Base-by-base conservation (phyloP, 805 yeast genomes). In the Hanseniaspora guilliermondii region DNA sequence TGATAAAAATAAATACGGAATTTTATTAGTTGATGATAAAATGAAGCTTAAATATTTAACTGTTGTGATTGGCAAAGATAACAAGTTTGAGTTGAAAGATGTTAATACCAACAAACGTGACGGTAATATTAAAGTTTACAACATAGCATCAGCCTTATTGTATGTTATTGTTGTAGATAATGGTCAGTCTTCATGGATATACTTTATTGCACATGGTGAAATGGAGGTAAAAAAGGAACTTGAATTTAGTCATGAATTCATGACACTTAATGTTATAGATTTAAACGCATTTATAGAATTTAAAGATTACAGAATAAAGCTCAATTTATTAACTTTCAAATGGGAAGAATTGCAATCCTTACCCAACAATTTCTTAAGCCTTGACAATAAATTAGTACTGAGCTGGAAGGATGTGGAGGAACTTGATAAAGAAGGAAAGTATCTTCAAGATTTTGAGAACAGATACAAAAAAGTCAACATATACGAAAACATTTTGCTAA, bases 401-500 rank as follows among this genome's bases (percentile, higher is more conserved):
- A 19, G 33, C 12, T 40, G 47, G 46, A 37, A 40, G 1, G 25
- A 22, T 2, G 6, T 49, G 1, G 25, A 21, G 4, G 19, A 25
- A 5, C 22, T 25, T 33, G 24, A 39, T 5, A 4, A 14, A 33
- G 53, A 46, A 19, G 24, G 7, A 0, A 32, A 16, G 8, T 33
- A 30, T 35, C 41, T 35, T 5, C 2, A 22, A 16, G n/a, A 24
- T 0, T 32, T 50, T n/a, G 37, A 33, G 16, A 27, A 41, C 5
- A 42, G 35, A 47, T 35, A 35, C 33, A 24, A 12, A 14, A 33
- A 24, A 36, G 33, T 21, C 9, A 32, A 17, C 27, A 35, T 35
- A 36, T 36, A 36, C 19, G 37, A 56, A 4, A 59, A 38, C 24
- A 11, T 9, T 21, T 21, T 21, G 11, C 57, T 56, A 16, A 58